Conservation (phyloP, 768 basidiomycete genomes). For the Amylocystis lapponica region DNA sequence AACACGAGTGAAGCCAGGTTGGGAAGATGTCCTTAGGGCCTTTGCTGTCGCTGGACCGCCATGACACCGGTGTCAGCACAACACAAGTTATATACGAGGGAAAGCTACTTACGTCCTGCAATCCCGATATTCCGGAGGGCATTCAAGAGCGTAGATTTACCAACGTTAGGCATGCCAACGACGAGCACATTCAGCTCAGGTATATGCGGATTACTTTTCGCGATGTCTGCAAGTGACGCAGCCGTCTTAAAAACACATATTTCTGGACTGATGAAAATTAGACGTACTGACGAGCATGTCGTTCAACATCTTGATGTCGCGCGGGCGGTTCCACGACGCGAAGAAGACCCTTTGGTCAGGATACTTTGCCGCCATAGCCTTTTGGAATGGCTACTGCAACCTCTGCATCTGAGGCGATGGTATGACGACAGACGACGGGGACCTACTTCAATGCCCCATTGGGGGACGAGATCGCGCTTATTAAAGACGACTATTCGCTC, state of each 20-base stretch:
- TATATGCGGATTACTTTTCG: constrained; percentile 60
- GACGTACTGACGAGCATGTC: constrained; percentile 71
- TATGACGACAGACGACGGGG: not conserved
- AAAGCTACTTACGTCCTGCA: constrained; percentile 73
- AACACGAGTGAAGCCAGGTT: constrained; percentile 86
- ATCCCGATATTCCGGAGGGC: constrained; percentile 84
- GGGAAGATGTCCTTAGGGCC: constrained; percentile 81
- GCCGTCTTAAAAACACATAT: not conserved
- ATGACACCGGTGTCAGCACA: not conserved
- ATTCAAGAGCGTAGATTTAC: constrained; percentile 93
- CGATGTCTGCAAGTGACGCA: constrained; percentile 45
- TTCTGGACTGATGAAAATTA: not conserved
- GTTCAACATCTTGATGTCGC: constrained; percentile 60
- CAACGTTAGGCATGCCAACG: constrained; percentile 98
- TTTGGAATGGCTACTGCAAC: constrained; percentile 57
- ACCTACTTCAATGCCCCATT: constrained; percentile 81
- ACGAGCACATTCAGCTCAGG: constrained; percentile 86
- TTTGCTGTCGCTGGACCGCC: constrained; percentile 62
- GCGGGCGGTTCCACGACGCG: constrained; percentile 62
- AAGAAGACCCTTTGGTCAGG: constrained; percentile 66
- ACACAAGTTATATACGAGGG: constrained; percentile 4
- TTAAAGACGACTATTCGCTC: constrained; percentile 90
- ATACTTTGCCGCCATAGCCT: constrained; percentile 64
- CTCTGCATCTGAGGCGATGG: constrained; percentile 1
- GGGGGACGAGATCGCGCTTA: constrained; percentile 87